Percentiles rank a stretch among this genome's conserved stretches.
Conservation (phyloP, 176 grass and related monocot genomes). For the Carex cristatella region DNA sequence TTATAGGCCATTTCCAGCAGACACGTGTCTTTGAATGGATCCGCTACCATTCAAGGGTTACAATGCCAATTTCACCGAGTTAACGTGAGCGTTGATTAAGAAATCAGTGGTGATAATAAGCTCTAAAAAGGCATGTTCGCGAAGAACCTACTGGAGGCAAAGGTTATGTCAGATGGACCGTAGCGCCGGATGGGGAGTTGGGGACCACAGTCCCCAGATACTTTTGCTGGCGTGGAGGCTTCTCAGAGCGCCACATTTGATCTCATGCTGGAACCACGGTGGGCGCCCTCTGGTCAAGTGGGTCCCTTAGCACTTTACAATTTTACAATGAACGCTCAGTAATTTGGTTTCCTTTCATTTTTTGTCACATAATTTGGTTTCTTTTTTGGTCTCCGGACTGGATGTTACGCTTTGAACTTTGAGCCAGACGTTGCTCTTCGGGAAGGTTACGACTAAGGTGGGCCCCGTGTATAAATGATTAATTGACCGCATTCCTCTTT, state of each 20-base stretch:
- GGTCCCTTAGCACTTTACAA: too few relatives aligned
- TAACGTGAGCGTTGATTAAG: neutral
- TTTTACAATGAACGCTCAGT: neutral
- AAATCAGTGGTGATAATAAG: neutral
- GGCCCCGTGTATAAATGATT: neutral
- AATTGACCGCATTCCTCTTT: neutral
- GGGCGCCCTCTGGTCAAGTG: too few relatives aligned
- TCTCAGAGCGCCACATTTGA: neutral
- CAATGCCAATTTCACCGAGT: neutral
- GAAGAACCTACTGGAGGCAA: neutral
- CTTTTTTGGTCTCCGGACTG: neutral
- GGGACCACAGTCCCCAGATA: neutral
- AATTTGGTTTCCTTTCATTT: neutral
- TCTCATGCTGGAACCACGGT: neutral
- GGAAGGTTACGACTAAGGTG: neutral
- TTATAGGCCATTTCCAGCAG: conserved; percentile 9
- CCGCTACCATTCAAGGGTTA: neutral
- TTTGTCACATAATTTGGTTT: neutral
- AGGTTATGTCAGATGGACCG: neutral
- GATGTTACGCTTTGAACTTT: neutral
- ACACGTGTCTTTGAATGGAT: neutral
- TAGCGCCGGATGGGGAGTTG: neutral
- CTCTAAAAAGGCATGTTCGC: neutral
- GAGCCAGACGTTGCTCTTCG: neutral
- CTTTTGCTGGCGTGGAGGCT: neutral